Base-by-base conservation (phyloP, 305 asterid genomes). In the Caryopteris hybrid region DNA sequence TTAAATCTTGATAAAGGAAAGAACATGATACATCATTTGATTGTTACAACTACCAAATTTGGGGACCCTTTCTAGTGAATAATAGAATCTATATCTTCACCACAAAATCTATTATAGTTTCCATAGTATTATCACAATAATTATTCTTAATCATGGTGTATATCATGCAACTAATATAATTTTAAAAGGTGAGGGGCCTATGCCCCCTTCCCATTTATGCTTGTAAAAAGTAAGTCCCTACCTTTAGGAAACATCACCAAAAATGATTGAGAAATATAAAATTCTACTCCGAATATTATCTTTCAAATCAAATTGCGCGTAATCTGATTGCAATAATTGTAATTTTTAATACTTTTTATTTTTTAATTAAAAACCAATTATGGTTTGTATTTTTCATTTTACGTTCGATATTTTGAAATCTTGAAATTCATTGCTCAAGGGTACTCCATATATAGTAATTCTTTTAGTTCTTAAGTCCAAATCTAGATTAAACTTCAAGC, bases 81-180 rank as follows among this genome's bases (percentile, higher is more conserved):
- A n/a, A n/a, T 51, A 54, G 60, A 63, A 64, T 64, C 66, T 55
- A 61, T 55, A n/a, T 25, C 13, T 61, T 18, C 47, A 57, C 47
- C 72, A 61, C 69, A 75, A 55, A 47, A 66, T 25, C 29, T 66
- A 71, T 64, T 45, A 43, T 74, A 52, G 60, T 76, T 71, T 55
- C 46, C 71, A 74, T 55, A 72, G 69, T 70, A 64, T 78, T 60
- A 55, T 74, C 67, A 46, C 63, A 74, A 74, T 66, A 27, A 53
- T 53, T 68, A 33, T 53, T 55, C 68, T 66, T 65, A 68, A 75
- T 73, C 65, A 64, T 68, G 75, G 72, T 62, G 64, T 70, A 73
- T 76, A 82, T 74, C 64, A 70, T 66, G 78, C 81, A 73, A 74
- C 74, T 59, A 68, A 58, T 50, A n/a, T 51, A 52, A 54, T 25